Percentiles rank a stretch among this genome's conserved stretches.
These are phyloP conservation scores for Pseudomonodictys pantanalensis DNA, from an alignment of 495 filamentous ascomycete genomes.

Conservation along the genomic window DNA sequence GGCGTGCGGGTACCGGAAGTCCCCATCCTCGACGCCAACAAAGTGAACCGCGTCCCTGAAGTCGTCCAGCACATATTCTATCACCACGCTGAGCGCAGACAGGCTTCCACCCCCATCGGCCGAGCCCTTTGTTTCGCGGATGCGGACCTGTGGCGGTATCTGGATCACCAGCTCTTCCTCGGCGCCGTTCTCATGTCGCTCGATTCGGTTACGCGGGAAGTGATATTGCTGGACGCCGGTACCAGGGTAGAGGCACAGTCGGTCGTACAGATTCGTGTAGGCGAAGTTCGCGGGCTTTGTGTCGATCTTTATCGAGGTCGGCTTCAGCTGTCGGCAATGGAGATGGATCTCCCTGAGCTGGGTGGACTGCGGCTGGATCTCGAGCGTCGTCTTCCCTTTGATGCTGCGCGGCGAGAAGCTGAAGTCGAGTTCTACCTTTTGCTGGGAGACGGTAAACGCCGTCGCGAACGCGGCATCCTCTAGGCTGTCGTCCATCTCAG, in stretches of 20 bases:
- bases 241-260: constrained; percentile 59
- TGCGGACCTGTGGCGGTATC: constrained; percentile 61
- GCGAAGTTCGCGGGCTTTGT: constrained; percentile 64
- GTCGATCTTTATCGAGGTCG: constrained; percentile 66
- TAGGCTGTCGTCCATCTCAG: constrained; percentile 3
- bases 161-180: constrained; percentile 60
- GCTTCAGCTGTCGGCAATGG: constrained; percentile 81
- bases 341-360: constrained; percentile 69
- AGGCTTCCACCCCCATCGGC: constrained; percentile 32
- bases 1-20: constrained; percentile 80
- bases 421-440: constrained; percentile 84
- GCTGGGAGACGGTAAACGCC: constrained; percentile 64
- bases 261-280: constrained; percentile 72
- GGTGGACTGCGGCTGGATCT: constrained; percentile 64
- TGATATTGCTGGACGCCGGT: constrained; percentile 74
- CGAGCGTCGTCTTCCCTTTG: constrained; percentile 76
- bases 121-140: constrained; percentile 25
- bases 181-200: constrained; percentile 55
- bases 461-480: constrained; percentile 1
- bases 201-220: constrained; percentile 47
- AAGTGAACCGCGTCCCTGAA: constrained; percentile 87
- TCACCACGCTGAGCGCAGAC: constrained; percentile 57
- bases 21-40: constrained; percentile 74
- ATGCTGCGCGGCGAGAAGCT: constrained; percentile 73
- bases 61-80: constrained; percentile 71